A percentile compares a stretch with the other conserved stretches of the same genome.
Evolutionary conservation across 2,329 filamentous ascomycete species (phyloP).

Genomic region (Aspergillus proliferans): DNA sequence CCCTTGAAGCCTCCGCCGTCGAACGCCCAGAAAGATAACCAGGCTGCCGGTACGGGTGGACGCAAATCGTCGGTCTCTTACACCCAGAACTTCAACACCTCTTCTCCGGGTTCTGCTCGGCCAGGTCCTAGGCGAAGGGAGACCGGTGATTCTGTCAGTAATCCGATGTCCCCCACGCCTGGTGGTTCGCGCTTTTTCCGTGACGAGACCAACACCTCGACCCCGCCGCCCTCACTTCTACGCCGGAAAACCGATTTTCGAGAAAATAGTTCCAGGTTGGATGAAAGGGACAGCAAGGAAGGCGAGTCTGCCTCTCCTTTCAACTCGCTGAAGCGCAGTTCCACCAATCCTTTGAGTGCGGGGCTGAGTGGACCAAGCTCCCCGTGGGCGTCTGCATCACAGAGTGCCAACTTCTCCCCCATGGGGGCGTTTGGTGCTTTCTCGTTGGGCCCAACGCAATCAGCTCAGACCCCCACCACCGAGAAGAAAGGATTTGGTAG

Average conservation of each 20-base stretch:
- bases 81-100: slow-evolving; percentile 59
- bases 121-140: slow-evolving; percentile 76
- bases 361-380: slow-evolving; percentile 45
- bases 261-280: slow-evolving; percentile 41
- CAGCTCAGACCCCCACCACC: slow-evolving; percentile 46
- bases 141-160: slow-evolving; percentile 63
- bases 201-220: slow-evolving; percentile 50
- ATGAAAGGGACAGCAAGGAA: slow-evolving; percentile 47
- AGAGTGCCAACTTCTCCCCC: slow-evolving; percentile 58
- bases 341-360: slow-evolving; percentile 48
- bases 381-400: slow-evolving; percentile 55
- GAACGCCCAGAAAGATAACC: slow-evolving; percentile 53
- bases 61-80: slow-evolving; percentile 78
- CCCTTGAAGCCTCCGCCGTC: slow-evolving; percentile 79
- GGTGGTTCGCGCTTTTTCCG: slow-evolving; percentile 42
- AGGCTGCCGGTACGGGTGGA: slow-evolving; percentile 38
- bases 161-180: slow-evolving; percentile 44
- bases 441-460: slow-evolving; percentile 52
- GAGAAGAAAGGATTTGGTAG: slow-evolving; percentile 71
- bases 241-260: slow-evolving; percentile 58
- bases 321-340: slow-evolving; percentile 51
- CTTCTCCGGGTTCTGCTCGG: slow-evolving; percentile 67
- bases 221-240: slow-evolving; percentile 55
- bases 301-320: slow-evolving; percentile 41
- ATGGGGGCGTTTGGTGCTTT: slow-evolving; percentile 91